Percentiles rank a stretch among this genome's conserved stretches.
Evolutionary conservation across 371 early-diverging fungal species (phyloP).

Genomic region (Funneliformis caledonium): DNA sequence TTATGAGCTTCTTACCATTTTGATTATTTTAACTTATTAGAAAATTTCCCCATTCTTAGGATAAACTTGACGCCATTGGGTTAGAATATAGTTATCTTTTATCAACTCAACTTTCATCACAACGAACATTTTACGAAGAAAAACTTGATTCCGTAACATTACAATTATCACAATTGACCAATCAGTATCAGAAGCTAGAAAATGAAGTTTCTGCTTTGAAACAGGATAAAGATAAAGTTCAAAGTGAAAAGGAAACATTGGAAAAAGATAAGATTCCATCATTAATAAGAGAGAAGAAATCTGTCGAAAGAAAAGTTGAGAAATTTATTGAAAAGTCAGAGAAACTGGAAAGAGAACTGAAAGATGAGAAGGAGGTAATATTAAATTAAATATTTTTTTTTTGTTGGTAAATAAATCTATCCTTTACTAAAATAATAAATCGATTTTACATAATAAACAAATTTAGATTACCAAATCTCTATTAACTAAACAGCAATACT

Average conservation of each 20-base stretch:
- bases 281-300: slow-evolving; percentile 47
- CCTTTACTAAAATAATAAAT: neutral
- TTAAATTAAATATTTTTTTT: neutral
- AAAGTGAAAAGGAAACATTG: slow-evolving; percentile 41
- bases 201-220: slow-evolving; percentile 43
- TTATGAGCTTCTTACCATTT: neutral
- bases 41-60: slow-evolving; percentile 45
- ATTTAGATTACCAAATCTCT: slow-evolving; percentile 47
- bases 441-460: neutral
- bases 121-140: slow-evolving; percentile 81
- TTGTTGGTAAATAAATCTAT: neutral
- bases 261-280: slow-evolving; percentile 47
- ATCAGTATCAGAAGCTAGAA: slow-evolving; percentile 44
- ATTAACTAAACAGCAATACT: slow-evolving; percentile 45
- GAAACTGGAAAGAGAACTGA: slow-evolving; percentile 47
- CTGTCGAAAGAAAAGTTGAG: slow-evolving; percentile 49
- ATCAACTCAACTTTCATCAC: slow-evolving; percentile 83
- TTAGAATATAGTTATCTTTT: slow-evolving; percentile 79
- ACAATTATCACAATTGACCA: slow-evolving; percentile 51
- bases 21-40: neutral
- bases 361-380: slow-evolving; percentile 48
- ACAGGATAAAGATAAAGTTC: slow-evolving; percentile 43
- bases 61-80: slow-evolving; percentile 76
- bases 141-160: slow-evolving; percentile 61
- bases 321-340: slow-evolving; percentile 47